Base-by-base conservation (phyloP, 1,139 yeast species). In the Petasospora rhodanensis region DNA sequence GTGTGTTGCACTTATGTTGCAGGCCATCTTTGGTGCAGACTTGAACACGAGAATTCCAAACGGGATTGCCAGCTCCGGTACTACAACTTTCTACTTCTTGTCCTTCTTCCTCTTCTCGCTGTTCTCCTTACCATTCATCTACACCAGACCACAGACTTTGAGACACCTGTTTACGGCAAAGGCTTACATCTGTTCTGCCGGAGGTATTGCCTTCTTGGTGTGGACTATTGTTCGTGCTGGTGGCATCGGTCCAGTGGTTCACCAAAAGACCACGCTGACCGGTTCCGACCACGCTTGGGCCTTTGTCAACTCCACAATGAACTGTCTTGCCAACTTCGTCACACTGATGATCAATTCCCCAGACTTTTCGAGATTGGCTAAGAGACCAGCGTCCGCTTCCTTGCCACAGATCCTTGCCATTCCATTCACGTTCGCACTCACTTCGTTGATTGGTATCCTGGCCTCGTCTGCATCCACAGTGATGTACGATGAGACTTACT, bases 281-380 rank as follows among this genome's bases (percentile, higher is more conserved):
- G 89, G 89, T 14, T 64, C 79, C 4, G 78, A 61, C 1, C 69
- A 80, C 37, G 89, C 77, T 20, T 87, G 96, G 96, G 84, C 83
- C 2, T 83, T 85, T 58, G 72, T 87, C 37, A 72, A 73, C 49
- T 73, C 87, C n/a, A 64, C 79, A 25, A 80, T 86, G 86, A 79
- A 80, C 55, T 70, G 87, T 33, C 65, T 87, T 46, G 86, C 94
- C 18, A 83, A 84, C 60, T 86, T 86, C 52, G 93, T 95, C 6
- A 83, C 96, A 7, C 69, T 87, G 52, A 81, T 85, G 51, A 75
- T 82, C 43, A 87, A 87, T 59, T 82, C 94, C 14, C 95, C 96
- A 0, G 96, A 87, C 68, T 86, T 85, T 58, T 70, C 95, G 15
- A 76, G 96, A 57, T 82, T 86, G 57, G 81, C 95, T 8, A 71